Evolutionary conservation across 1,284 basidiomycete genomes (phyloP).

Genomic region (Moesziomyces sp.): DNA sequence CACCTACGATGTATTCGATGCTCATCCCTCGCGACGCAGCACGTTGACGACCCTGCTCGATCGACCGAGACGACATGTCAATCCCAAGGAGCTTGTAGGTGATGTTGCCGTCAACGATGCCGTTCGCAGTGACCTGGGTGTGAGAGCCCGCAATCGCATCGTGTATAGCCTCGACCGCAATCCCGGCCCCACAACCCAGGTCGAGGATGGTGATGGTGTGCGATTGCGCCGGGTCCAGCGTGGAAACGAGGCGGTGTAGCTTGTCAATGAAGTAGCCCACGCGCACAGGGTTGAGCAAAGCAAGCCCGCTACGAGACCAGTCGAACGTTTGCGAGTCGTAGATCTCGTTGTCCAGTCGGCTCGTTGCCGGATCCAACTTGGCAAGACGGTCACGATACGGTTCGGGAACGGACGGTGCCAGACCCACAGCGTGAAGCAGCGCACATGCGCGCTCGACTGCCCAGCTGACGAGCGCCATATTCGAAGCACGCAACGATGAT

Average conservation of each 20-base stretch:
- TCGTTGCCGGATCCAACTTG: slow-evolving; percentile 57
- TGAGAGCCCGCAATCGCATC: slow-evolving; percentile 1
- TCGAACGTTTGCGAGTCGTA: slow-evolving; percentile 34
- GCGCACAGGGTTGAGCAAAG: slow-evolving; percentile 37
- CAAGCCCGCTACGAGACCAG: slow-evolving; percentile 31
- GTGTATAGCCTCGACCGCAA: slow-evolving; percentile 45
- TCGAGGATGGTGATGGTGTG: slow-evolving; percentile 28
- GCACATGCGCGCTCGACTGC: slow-evolving; percentile 19
- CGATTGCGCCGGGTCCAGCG: not conserved
- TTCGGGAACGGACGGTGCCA: slow-evolving; percentile 42
- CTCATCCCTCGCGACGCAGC: not conserved
- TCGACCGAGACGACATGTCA: slow-evolving; percentile 27
- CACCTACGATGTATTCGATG: slow-evolving; percentile 28
- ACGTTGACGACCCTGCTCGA: slow-evolving; percentile 14
- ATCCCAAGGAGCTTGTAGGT: slow-evolving; percentile 26
- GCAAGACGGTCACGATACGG: slow-evolving; percentile 59
- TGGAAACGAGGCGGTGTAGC: slow-evolving; percentile 13
- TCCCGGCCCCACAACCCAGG: slow-evolving; percentile 43
- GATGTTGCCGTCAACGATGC: slow-evolving; percentile 1
- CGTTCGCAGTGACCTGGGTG: not conserved
- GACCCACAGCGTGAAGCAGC: slow-evolving; percentile 29
- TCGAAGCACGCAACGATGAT: not conserved
- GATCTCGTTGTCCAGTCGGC: slow-evolving; percentile 44
- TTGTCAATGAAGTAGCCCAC: slow-evolving; percentile 44
- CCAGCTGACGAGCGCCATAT: slow-evolving; percentile 1